Conservation (phyloP, 169 alveolate species). For the Plasmodium chabaudi region DNA sequence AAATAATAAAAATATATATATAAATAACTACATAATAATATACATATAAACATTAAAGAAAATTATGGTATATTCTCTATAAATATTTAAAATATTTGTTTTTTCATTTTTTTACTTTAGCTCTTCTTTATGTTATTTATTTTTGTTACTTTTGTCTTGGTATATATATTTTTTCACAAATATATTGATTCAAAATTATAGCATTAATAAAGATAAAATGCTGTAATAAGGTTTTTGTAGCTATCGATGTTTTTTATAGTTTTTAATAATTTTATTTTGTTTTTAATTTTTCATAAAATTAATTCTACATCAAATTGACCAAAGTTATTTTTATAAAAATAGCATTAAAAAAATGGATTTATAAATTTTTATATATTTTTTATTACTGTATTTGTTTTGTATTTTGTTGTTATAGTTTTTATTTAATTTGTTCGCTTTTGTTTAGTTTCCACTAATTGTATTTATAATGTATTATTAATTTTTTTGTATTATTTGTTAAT, state of each 20-base stretch:
- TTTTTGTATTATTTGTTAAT: neutral
- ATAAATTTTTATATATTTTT: neutral
- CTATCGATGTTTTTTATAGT: conserved; percentile 11
- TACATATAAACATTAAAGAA: conserved; percentile 1
- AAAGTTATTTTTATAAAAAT: conserved; percentile 11
- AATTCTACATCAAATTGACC: conserved; percentile 16
- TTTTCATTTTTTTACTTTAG: conserved; percentile 4
- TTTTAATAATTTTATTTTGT: conserved; percentile 1
- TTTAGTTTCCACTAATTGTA: conserved; percentile 1
- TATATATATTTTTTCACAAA: neutral
- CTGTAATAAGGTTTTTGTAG: neutral
- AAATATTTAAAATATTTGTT: neutral
- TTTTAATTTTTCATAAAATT: conserved; percentile 12
- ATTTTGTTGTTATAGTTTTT: neutral
- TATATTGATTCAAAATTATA: conserved; percentile 1
- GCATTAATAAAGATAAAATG: neutral
- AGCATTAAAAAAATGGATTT: neutral
- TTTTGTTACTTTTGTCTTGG: neutral
- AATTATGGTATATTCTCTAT: neutral
- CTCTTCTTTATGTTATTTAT: conserved; percentile 11
- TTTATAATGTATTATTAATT: conserved; percentile 5
- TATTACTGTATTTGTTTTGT: neutral
- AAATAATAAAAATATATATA: neutral
- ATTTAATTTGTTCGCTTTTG: neutral
- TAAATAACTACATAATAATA: neutral